Evolutionary conservation across 73 alveolate genomes (phyloP), one percentile per base, ranked within the genome.

Genomic region (Effrenium voratum): DNA sequence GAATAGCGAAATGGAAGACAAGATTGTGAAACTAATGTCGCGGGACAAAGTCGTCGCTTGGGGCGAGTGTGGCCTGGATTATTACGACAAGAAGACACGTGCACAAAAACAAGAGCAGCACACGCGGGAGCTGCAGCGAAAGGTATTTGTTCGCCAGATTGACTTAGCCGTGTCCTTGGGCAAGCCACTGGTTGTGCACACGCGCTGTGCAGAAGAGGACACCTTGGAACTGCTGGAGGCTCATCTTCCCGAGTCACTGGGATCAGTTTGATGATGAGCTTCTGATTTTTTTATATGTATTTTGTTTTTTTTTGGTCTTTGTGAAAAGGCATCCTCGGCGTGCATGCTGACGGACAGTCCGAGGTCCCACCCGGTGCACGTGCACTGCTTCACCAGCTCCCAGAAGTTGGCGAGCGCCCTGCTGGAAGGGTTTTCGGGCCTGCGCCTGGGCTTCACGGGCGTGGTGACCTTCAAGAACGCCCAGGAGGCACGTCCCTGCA

Each of bases 151-250:
- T 40, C 49, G 76, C 6, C 98, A 92, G 44, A 73, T 92, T 47
- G 91, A 92, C 28, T 34, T 73, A 82, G 98, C 91, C 0, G 97
- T 90, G 32, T 73, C 98, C 40, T 49, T 92, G 98, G 73, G 73
- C 91, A 92, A 92, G 68, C 98, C 98, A 24, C 66, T 92, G 92
- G 98, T 92, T 81, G 98, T 92, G 34, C 98, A 92, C 81, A 92
- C 98, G 34, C 79, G 98, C n/a, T 73, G 72, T 72, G 98, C 98
- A 1, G 98, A 92, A 77, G 98, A 92, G 73, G 98, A 92, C 66
- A 92, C 98, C 28, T 40, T 92, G 91, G 98, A 72, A 63, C 44
- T 92, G 66, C 63, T 92, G 92, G 91, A 92, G 50, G 44, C 49
- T 38, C 87, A 90, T 47, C 46, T 90, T 1, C 97, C 97, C 16